Evolutionary conservation across 2,329 filamentous ascomycete genomes (phyloP), one percentile per base, ranked within the genome.

Genomic region (Trichophyton simii): DNA sequence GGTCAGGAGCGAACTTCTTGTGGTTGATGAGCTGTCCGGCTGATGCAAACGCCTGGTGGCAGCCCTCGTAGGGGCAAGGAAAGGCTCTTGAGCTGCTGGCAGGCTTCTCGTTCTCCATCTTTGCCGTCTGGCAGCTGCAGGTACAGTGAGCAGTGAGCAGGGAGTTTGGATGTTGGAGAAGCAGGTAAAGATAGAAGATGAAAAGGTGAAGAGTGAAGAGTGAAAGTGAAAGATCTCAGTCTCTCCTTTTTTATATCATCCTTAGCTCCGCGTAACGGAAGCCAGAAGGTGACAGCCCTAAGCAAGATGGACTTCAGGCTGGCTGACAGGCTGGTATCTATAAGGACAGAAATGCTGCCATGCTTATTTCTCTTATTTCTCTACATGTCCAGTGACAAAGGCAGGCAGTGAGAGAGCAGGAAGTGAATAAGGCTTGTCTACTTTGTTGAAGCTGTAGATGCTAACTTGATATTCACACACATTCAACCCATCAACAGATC

Each of bases 11-110:
- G 22, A 72, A 61, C 18, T 70, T 72, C 67, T 84, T 84, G 72
- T 85, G 82, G 2, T 68, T 68, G 58, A 72, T 77, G 76, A 84
- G 79, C 1, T 74, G 73, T 50, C 75, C 72, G 9, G 71, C 68
- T 0, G 72, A 77, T 7, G 71, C 64, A 68, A 84, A 85, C 18
- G 67, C 70, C 44, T 71, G 68, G 22, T 67, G 63, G 72, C 82
- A 84, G 58, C 73, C 68, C 2, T 69, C 58, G 62, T 75, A 80
- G 6, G 76, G 77, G 70, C 80, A 82, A 18, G 64, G 70, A 63
- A 77, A 71, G 28, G 57, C 38, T 28, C 42, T 31, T 4, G 57
- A 41, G 18, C 28, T 28, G n/a, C 28, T 38, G 28, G 55, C 2
- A 20, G 55, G 34, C 22, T 31, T 54, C 22, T 54, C 22, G 22